Base-by-base conservation (phyloP, 106 monocot species). In the Ottelia alismoides region DNA sequence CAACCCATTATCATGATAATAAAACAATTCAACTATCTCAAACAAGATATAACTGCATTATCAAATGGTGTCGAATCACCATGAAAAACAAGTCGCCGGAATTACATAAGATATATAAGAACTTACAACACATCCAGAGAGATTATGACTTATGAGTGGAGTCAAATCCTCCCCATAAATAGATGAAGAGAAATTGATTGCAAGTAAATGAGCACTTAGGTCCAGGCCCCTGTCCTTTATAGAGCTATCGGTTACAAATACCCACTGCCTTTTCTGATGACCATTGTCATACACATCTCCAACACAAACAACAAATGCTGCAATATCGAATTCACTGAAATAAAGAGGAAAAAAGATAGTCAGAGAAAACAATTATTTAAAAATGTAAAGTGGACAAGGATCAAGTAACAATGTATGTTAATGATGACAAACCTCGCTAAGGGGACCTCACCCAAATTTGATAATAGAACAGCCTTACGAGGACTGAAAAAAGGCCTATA, bases 321-420 rank as follows among this genome's bases (percentile, higher is more conserved):
- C 81, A 55, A 81, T 61, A 64, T 96, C 96, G 76, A 96, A 96
- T 64, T 96, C 94, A 72, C 88, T 96, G 69, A 65, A 64, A 55
- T 51, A 40, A 64, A 30, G n/a, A 49, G 5, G 48, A 49, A 49
- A 49, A 11, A 49, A 12, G 12, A 35, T 35, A 6, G 9, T 35
- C 12, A 35, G 35, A 6, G 35, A 35, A 35, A 35, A 35, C 5
- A 35, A 12, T 35, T 12, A 5, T 6, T 35, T 35, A 5, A 35
- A 35, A 12, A 6, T 35, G 9, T 35, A 5, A 35, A 6, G 3
- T 19, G 23, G 22, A 57, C 31, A 3, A 57, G 22, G 40, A 59
- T 22, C 11, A 29, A 56, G 2, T 20, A 10, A 22, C 17, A 25
- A 20, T 60, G 18, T 23, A 28, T 49, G 28, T n/a, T 6, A 30